Base-by-base conservation (phyloP, 305 asterid genomes). In the Fraxinus platypoda region DNA sequence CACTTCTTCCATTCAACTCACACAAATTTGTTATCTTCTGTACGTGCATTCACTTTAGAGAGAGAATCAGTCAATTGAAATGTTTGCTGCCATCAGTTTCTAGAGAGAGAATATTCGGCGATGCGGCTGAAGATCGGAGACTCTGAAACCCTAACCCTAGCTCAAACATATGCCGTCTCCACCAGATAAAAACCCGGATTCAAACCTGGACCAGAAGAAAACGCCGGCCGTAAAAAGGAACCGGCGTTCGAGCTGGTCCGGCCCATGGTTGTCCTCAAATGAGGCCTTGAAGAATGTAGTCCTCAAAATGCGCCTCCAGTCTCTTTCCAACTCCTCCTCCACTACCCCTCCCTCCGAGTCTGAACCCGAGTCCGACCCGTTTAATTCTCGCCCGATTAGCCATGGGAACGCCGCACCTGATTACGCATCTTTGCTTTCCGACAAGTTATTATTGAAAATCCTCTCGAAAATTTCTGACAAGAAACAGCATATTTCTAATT, bases 281-380 rank as follows among this genome's bases (percentile, higher is more conserved):
- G 89, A 88, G 88, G 90, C 92, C 19, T 85, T 93, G 78, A 92
- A 87, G 85, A 86, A 91, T 76, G 88, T 87, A 0, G 87, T 92
- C 74, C 90, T 86, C 54, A 91, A 91, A 82, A 84, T 94, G 92
- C 97, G 91, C 41, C 92, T 86, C 34, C 94, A 84, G 25, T 89
- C 94, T 31, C 76, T 90, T 75, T 89, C 97, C 26, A 88, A 77
- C 79, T 91, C 98, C 37, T 92, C 86, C 43, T 90, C 93, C 13
- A 83, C 91, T 31, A 91, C 98, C 5, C 92, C 98, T 70, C 92
- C 86, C 21, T 90, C 94, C 12, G 95, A 87, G 78, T 84, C 96
- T 43, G 98, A 92, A 76, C 81, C 93, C 26, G 97, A 94, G 62
- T 84, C 90, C 13, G 95, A 92, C 3, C 79, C 89, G 19, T 81